Conservation (phyloP, 2,329 filamentous ascomycete genomes). For the Aspergillus proliferans region DNA sequence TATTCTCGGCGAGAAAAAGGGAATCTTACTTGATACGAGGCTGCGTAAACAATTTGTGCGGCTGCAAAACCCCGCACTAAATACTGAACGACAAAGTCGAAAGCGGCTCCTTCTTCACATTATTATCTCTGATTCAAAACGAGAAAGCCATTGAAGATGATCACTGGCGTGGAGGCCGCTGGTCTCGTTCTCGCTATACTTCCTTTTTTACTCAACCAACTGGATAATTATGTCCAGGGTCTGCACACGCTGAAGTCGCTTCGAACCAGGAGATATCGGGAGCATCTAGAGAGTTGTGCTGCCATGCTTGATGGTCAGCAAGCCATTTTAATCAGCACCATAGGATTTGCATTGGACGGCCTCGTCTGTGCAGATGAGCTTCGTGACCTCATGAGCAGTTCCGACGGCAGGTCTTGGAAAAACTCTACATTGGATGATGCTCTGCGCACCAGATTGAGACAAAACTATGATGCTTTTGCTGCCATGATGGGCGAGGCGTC, state of each 20-base stretch:
- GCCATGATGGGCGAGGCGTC: constrained; percentile 1
- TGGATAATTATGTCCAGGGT: constrained; percentile 15
- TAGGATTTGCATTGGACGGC: constrained; percentile 5
- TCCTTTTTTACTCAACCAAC: constrained; percentile 18
- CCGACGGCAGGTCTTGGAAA: background rate
- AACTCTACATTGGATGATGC: background rate
- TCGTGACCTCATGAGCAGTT: constrained; percentile 5
- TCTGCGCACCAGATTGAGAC: constrained; percentile 1
- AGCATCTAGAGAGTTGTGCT: constrained; percentile 7
- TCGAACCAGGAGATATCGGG: constrained; percentile 9
- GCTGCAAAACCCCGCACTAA: background rate
- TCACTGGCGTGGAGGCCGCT: constrained; percentile 7
- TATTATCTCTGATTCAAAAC: background rate
- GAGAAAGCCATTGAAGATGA: background rate
- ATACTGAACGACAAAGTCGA: background rate
- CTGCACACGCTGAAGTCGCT: constrained; percentile 11
- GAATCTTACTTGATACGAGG: no score
- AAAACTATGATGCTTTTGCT: constrained; percentile 6
- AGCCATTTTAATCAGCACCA: constrained; percentile 6
- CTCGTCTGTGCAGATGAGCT: constrained; percentile 6
- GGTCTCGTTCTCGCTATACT: constrained; percentile 17
- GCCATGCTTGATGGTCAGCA: constrained; percentile 4
- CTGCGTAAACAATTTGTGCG: no score
- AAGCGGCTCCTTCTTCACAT: background rate
- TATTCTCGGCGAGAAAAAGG: no score